Conservation (phyloP, 495 filamentous ascomycete genomes). For the Amphirosellinia nigrospora region DNA sequence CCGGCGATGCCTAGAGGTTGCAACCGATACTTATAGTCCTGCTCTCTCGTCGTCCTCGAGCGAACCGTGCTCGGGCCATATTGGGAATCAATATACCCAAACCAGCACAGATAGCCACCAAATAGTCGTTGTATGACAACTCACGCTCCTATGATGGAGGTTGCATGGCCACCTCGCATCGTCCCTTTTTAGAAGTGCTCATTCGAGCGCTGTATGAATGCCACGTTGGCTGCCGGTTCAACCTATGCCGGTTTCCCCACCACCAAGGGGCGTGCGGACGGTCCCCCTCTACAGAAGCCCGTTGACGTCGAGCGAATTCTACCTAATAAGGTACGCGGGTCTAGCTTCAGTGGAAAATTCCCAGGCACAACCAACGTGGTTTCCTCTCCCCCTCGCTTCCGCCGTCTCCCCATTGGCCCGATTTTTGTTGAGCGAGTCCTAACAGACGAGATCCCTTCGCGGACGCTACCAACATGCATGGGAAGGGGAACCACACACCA, state of each 20-base stretch:
- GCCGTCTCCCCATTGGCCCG: conserved; percentile 29
- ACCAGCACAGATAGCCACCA: conserved; percentile 36
- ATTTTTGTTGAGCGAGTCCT: conserved; percentile 11
- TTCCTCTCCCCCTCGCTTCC: conserved; percentile 26
- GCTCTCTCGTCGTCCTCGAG: not conserved
- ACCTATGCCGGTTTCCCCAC: conserved; percentile 46
- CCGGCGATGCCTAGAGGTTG: conserved; percentile 10
- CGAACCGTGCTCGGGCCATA: conserved; percentile 33
- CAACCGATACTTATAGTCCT: conserved; percentile 25
- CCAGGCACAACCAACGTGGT: conserved; percentile 25
- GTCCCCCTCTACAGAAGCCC: conserved; percentile 31
- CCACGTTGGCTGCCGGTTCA: conserved; percentile 44
- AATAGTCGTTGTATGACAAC: conserved; percentile 40
- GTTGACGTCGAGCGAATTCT: conserved; percentile 36
- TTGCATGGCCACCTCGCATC: conserved; percentile 46
- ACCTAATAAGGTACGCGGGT: conserved; percentile 30
- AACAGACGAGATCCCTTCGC: conserved; percentile 10
- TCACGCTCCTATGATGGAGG: conserved; percentile 44
- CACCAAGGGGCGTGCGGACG: conserved; percentile 42
- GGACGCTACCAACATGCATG: conserved; percentile 25
- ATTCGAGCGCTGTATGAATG: conserved; percentile 43
- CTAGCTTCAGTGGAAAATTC: conserved; percentile 28
- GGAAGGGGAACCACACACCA: conserved; percentile 31
- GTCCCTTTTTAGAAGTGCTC: conserved; percentile 39
- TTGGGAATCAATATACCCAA: conserved; percentile 37